Evolutionary conservation across 352 stramenopile species (phyloP), one percentile per base, ranked within the genome.

Genomic region (Pythium phragmitis): DNA sequence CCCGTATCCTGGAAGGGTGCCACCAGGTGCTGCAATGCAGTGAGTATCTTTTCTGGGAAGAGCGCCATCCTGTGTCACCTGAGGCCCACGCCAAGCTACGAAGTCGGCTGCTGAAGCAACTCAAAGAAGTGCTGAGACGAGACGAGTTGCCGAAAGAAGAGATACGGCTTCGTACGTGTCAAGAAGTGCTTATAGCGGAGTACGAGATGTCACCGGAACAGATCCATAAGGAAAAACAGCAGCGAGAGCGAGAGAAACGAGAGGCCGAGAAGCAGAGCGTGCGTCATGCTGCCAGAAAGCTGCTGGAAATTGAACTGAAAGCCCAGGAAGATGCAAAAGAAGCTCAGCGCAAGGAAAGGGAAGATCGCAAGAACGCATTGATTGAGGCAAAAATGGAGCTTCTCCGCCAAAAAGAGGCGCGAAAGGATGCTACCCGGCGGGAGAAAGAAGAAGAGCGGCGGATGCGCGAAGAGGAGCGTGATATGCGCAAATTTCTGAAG

Each of bases 31-130:
- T 90, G 1, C 70, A 70, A 28, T 94, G 86, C 56, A 71, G 30
- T 26, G 81, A 89, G 52, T 94, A 94, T 65, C 80, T 89, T 42
- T 91, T 94, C n/a, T 94, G 84, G 86, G 84, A 94, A 68, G 79
- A 91, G 54, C 79, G 84, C 4, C 80, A 94, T 65, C 65, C 79
- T 7, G 77, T 91, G 13, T 79, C 75, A 28, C 68, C 77, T 9
- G 77, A 90, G 14, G 70, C 80, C 3, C 81, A 91, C 60, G 58
- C 75, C 2, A 91, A 90, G 41, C 59, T 89, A 48, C 82, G 82
- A 4, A 68, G 71, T 11, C 75, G 80, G 23, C 37, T 92, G 21
- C 70, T 78, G 63, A 77, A 77, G 19, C 80, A 92, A 69, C 54
- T 83, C 28, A 90, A 80, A 47, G 72, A 90, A 36, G 26, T 64